A percentile compares a stretch with the other conserved stretches of the same genome.
Conservation (phyloP, 2,329 filamentous ascomycete genomes). For the Aspergillus amoenus region DNA sequence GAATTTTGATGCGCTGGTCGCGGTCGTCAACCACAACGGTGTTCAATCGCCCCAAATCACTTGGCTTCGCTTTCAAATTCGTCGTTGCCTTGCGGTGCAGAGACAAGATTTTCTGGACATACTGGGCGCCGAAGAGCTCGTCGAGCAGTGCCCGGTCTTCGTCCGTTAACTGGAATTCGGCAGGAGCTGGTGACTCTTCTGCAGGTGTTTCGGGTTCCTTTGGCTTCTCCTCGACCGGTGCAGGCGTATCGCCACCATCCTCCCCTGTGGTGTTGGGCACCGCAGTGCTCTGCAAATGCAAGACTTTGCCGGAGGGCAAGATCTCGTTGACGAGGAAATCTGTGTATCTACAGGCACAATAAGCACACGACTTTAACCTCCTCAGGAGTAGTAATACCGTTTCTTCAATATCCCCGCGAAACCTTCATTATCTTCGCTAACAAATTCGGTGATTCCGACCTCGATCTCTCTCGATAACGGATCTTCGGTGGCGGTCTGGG, state of each 20-base stretch:
- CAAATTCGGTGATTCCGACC: conserved; percentile 65
- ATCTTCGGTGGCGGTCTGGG: conserved; percentile 20
- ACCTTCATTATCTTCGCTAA: conserved; percentile 56
- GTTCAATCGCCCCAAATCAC: conserved; percentile 54
- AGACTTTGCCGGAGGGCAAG: conserved; percentile 68
- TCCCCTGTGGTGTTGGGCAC: conserved; percentile 21
- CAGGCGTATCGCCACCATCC: conserved; percentile 6
- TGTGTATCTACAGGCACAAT: conserved; percentile 63
- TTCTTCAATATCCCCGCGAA: conserved; percentile 69
- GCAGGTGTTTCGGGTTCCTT: conserved; percentile 14
- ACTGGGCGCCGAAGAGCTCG: conserved; percentile 52
- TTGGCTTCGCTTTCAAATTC: conserved; percentile 56
- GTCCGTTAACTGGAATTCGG: conserved; percentile 37
- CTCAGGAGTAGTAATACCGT: conserved; percentile 41
- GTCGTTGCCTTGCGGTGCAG: conserved; percentile 56
- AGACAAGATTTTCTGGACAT: conserved; percentile 51
- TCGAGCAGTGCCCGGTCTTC: conserved; percentile 47
- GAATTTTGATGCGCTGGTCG: conserved; percentile 61
- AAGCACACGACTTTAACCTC: not conserved
- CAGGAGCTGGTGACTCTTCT: conserved; percentile 17
- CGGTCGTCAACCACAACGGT: conserved; percentile 60
- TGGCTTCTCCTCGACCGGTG: conserved; percentile 12
- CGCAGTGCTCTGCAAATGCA: conserved; percentile 63
- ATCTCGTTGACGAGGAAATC: conserved; percentile 95
- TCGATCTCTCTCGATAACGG: conserved; percentile 42